Conservation (phyloP, 768 basidiomycete genomes). For the Collybiopsis confluens region DNA sequence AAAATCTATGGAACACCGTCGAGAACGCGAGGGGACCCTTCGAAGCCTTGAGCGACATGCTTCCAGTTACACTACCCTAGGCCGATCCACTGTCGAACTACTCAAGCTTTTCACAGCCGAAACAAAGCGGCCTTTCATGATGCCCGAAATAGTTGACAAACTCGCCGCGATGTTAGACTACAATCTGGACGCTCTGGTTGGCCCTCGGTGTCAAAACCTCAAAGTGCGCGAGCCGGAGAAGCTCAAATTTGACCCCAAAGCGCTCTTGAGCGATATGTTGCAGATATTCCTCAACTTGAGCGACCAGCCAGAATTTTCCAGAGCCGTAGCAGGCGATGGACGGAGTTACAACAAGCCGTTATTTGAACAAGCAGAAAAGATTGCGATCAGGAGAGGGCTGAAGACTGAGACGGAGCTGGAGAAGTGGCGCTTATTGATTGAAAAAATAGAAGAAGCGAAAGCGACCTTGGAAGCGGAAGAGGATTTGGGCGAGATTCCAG, state of each 20-base stretch:
- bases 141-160: slow-evolving; percentile 92
- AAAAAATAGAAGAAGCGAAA: slow-evolving; percentile 80
- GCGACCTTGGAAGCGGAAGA: slow-evolving; percentile 83
- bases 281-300: slow-evolving; percentile 90
- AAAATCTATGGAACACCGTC: slow-evolving; percentile 63
- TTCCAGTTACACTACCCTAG: slow-evolving; percentile 81
- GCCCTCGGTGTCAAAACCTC: slow-evolving; percentile 83
- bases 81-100: slow-evolving; percentile 84
- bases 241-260: slow-evolving; percentile 82
- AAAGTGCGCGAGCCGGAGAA: slow-evolving; percentile 84
- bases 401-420: slow-evolving; percentile 79
- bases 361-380: slow-evolving; percentile 74
- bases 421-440: slow-evolving; percentile 63
- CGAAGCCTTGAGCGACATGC: slow-evolving; percentile 82
- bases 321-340: slow-evolving; percentile 90
- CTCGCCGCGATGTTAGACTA: slow-evolving; percentile 96
- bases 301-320: slow-evolving; percentile 71
- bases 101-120: slow-evolving; percentile 91
- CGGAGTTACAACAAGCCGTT: slow-evolving; percentile 83
- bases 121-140: slow-evolving; percentile 89
- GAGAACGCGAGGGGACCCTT: slow-evolving; percentile 77
- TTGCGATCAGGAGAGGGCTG: slow-evolving; percentile 56
- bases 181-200: slow-evolving; percentile 85
- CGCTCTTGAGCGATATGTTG: slow-evolving; percentile 79
- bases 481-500: slow-evolving; percentile 88